A percentile compares a stretch with the other conserved stretches of the same genome.
phyloP scores from a whole-genome alignment of 208 protist genomes.

The Leishmania turanica region DNA sequence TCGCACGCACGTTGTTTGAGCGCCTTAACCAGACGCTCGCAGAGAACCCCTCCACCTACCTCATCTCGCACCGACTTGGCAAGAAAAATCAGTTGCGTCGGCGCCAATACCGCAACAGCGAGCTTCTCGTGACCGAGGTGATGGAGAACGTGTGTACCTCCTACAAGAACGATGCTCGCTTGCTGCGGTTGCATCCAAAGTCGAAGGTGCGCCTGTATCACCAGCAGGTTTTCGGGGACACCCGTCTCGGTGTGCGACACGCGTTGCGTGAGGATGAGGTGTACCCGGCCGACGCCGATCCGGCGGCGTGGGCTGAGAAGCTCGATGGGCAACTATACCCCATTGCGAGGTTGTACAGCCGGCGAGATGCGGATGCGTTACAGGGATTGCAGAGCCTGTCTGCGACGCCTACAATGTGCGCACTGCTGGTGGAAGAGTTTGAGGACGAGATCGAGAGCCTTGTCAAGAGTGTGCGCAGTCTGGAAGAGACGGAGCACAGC shows the following conservation, averaged over 20 bases:
- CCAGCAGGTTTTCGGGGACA: slow-evolving; percentile 28
- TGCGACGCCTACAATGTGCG: slow-evolving; percentile 51
- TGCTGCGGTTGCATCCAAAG: slow-evolving; percentile 57
- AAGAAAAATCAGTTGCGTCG: slow-evolving; percentile 42
- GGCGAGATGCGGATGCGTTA: slow-evolving; percentile 39
- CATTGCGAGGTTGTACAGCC: slow-evolving; percentile 56
- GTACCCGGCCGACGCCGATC: slow-evolving; percentile 20
- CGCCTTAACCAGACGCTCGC: slow-evolving; percentile 72
- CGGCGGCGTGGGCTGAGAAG: slow-evolving; percentile 15
- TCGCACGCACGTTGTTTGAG: slow-evolving; percentile 50
- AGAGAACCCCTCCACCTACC: slow-evolving; percentile 40
- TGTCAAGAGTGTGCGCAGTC: slow-evolving; percentile 42
- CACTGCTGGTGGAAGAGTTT: slow-evolving; percentile 54
- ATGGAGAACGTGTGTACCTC: slow-evolving; percentile 68
- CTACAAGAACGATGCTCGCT: slow-evolving; percentile 39
- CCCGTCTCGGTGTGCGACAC: slow-evolving; percentile 5
- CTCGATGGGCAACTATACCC: slow-evolving; percentile 14
- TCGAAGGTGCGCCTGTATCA: slow-evolving; percentile 69
- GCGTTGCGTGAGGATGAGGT: slow-evolving; percentile 41
- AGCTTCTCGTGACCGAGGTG: slow-evolving; percentile 78
- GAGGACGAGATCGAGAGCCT: slow-evolving; percentile 68
- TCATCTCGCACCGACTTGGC: slow-evolving; percentile 54
- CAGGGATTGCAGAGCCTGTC: slow-evolving; percentile 16
- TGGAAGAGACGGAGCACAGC: slow-evolving; percentile 52
- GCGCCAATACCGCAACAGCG: slow-evolving; percentile 58